These are phyloP conservation scores for Penicillium arizonense DNA, from an alignment of 495 filamentous ascomycete species.

Conservation along the genomic window DNA sequence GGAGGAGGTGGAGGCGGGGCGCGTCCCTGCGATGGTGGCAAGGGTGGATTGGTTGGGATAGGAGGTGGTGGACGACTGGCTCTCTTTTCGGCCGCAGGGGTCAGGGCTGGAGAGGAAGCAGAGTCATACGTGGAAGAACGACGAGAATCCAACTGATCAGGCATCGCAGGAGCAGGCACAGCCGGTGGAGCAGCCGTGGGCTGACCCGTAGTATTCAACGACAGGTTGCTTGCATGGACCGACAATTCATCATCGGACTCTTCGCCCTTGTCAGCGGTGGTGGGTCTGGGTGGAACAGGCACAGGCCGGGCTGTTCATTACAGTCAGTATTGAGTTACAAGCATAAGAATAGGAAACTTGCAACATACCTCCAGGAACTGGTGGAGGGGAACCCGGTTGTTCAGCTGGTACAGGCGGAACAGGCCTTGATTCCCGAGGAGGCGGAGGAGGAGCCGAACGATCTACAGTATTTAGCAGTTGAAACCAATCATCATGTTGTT, in stretches of 20 bases:
- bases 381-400: slow-evolving; percentile 65
- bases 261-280: slow-evolving; percentile 74
- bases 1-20: slow-evolving; percentile 82
- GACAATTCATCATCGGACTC: slow-evolving; percentile 94
- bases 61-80: slow-evolving; percentile 53
- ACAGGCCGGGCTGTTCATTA: slow-evolving; percentile 53
- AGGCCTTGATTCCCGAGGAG: slow-evolving; percentile 32
- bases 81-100: slow-evolving; percentile 42
- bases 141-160: slow-evolving; percentile 44
- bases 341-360: background rate
- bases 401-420: slow-evolving; percentile 58
- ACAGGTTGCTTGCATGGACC: slow-evolving; percentile 51
- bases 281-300: slow-evolving; percentile 47
- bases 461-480: slow-evolving; percentile 15
- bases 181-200: slow-evolving; percentile 45
- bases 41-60: slow-evolving; percentile 45
- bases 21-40: slow-evolving; percentile 55
- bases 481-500: background rate
- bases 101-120: slow-evolving; percentile 52
- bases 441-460: slow-evolving; percentile 30
- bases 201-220: slow-evolving; percentile 29
- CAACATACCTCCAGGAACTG: slow-evolving; percentile 67
- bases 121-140: slow-evolving; percentile 40
- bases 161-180: slow-evolving; percentile 43
- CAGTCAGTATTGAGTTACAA: slow-evolving; percentile 18